These are phyloP conservation scores for Ogataea chonburiensis DNA, from an alignment of 805 yeast genomes.

Conservation along the genomic window DNA sequence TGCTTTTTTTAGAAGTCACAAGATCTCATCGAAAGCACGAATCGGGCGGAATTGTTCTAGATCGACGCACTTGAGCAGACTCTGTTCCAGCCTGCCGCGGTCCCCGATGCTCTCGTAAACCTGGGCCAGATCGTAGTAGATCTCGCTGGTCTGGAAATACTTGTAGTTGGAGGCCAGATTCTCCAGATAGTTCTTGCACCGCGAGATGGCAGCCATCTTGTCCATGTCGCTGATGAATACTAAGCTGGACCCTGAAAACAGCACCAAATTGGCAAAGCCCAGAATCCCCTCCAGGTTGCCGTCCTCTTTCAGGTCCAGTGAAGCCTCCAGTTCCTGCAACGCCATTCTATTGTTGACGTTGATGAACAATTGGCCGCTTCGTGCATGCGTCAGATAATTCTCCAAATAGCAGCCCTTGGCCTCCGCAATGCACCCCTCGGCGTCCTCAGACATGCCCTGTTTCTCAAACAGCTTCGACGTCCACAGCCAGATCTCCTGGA, in stretches of 20 bases:
- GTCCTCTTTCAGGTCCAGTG: slow-evolving; percentile 46
- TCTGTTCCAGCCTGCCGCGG: slow-evolving; percentile 40
- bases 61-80: slow-evolving; percentile 64
- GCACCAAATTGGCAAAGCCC: slow-evolving; percentile 52
- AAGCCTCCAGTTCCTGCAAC: slow-evolving; percentile 62
- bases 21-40: slow-evolving; percentile 28
- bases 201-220: slow-evolving; percentile 56
- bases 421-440: slow-evolving; percentile 71
- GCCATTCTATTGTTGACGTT: slow-evolving; percentile 39
- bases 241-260: slow-evolving; percentile 28
- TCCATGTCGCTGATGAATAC: slow-evolving; percentile 56
- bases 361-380: slow-evolving; percentile 46
- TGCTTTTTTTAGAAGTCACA: slow-evolving; percentile 5
- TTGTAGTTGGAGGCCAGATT: slow-evolving; percentile 39
- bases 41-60: slow-evolving; percentile 63
- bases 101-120: slow-evolving; percentile 64
- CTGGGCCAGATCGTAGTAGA: slow-evolving; percentile 66
- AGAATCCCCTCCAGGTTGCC: slow-evolving; percentile 51
- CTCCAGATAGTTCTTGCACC: slow-evolving; percentile 49
- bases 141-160: slow-evolving; percentile 48
- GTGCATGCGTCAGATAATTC: slow-evolving; percentile 48
- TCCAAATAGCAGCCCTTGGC: slow-evolving; percentile 53
- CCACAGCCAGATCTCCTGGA: slow-evolving; percentile 75
- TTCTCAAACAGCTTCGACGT: slow-evolving; percentile 62
- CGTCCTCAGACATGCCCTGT: slow-evolving; percentile 53